Evolutionary conservation across 1,139 yeast species (phyloP), one percentile per base, ranked within the genome.

Genomic region (Debaryomyces coudertii): DNA sequence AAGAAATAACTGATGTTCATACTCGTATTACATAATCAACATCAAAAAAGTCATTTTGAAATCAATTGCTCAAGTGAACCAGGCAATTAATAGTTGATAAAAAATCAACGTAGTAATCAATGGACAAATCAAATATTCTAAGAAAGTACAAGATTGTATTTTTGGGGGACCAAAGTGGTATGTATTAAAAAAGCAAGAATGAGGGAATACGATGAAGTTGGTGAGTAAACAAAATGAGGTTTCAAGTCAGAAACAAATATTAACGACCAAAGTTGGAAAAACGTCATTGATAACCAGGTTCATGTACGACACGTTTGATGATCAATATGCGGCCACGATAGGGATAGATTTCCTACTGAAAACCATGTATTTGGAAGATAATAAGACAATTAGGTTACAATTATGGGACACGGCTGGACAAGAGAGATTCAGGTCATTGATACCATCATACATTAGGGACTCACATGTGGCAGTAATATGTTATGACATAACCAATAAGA

Each of bases 271-370:
- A 72, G 93, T 93, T 42, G 99, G 99, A 35, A 93, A 93, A 66
- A 93, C 99, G 7, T 92, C 98, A 6, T 78, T 93, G 50, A 88
- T 93, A 57, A 90, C 99, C 15, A 76, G 99, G 53, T 93, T 93
- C 71, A 93, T 93, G 98, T 92, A 93, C 65, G 98, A 93, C 63
- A 88, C 97, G n/a, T 93, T 93, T 64, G 97, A 93, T 65, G 95
- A 95, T 42, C 96, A 93, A 62, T 88, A 87, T 64, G 89, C 89
- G 1, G 98, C 99, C 29, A 93, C 99, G 2, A 90, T 93, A 46
- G 99, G 99, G 20, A 93, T 93, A 52, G 99, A 93, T 65, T 93
- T 93, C 64, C 78, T 93, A 56, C 88, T 96, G 43, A 93, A 92
- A 54, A 70, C 84, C 14, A 79, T 82, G 67, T 82, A 81, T 57